Conservation (phyloP, 1,284 basidiomycete genomes). For the Vanrija humicola region DNA sequence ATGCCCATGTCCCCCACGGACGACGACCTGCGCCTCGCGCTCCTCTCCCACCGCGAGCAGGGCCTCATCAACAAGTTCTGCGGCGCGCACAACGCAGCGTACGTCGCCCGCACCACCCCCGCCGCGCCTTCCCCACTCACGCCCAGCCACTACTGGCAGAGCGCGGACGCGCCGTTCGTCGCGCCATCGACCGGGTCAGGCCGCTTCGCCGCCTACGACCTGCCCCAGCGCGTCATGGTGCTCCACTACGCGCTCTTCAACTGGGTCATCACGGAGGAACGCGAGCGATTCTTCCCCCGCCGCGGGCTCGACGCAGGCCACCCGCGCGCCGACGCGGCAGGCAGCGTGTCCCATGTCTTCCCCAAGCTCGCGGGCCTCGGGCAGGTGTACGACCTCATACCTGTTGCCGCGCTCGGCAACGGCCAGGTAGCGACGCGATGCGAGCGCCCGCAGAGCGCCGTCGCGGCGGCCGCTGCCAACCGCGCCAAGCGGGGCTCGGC, state of each 20-base stretch:
- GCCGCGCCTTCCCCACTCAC: too few relatives aligned
- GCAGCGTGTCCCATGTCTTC: neutral
- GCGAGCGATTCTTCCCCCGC: slow-evolving; percentile 3
- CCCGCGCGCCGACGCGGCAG: too few relatives aligned
- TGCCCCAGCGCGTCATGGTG: slow-evolving; percentile 4
- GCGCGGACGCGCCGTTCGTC: neutral
- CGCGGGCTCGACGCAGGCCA: neutral
- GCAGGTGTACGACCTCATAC: slow-evolving; percentile 12
- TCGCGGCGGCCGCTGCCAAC: slow-evolving; percentile 4
- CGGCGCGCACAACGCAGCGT: too few relatives aligned
- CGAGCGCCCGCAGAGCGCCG: slow-evolving; percentile 3
- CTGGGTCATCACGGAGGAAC: slow-evolving; percentile 1
- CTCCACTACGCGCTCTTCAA: slow-evolving; percentile 9
- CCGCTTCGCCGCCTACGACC: neutral
- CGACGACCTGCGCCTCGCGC: too few relatives aligned
- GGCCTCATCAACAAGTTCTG: too few relatives aligned
- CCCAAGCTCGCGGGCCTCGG: neutral
- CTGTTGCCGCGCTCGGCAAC: neutral
- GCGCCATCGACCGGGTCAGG: slow-evolving; percentile 1
- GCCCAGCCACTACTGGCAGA: slow-evolving; percentile 2
- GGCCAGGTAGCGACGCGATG: slow-evolving; percentile 6
- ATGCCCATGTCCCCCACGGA: too few relatives aligned
- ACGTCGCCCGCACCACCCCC: too few relatives aligned
- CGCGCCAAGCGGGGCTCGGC: neutral
- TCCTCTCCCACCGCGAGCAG: too few relatives aligned